Evolutionary conservation across 78 protist genomes (phyloP).

Genomic region (Planoprotostelium fungivorum): DNA sequence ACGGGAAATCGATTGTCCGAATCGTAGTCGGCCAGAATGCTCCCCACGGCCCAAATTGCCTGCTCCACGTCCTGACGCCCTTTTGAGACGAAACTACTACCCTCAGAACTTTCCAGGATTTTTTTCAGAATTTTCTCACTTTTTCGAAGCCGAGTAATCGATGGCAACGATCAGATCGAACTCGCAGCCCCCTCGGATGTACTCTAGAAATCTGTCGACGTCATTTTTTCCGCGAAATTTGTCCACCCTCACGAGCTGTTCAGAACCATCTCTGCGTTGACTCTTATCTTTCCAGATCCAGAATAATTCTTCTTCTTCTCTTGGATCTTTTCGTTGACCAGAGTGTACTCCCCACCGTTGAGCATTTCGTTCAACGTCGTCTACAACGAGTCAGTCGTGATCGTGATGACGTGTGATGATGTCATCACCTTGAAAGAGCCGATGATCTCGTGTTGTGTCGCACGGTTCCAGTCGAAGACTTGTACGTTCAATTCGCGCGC

Average conservation of each 20-base stretch:
- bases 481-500: not conserved
- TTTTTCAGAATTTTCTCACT: not conserved
- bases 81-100: no score
- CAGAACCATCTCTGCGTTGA: not conserved
- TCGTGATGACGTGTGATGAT: no score
- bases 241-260: not conserved
- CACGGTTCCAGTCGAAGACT: not conserved
- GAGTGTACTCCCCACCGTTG: not conserved
- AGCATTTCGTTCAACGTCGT: no score
- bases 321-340: not conserved
- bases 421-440: not conserved
- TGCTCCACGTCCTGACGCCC: not conserved
- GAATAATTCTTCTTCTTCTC: not conserved
- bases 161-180: conserved; percentile 69
- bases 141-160: conserved; percentile 86
- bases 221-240: not conserved
- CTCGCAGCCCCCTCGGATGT: conserved; percentile 64
- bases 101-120: no score
- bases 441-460: not conserved
- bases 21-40: not conserved
- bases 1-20: not conserved
- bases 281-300: no score
- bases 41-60: not conserved
- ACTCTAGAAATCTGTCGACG: conserved; percentile 56
- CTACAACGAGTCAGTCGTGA: no score